Percentiles rank a stretch among this genome's conserved stretches.
These are phyloP conservation scores for Babesia caballi DNA, from an alignment of 169 alveolate genomes.

Conservation along the genomic window DNA sequence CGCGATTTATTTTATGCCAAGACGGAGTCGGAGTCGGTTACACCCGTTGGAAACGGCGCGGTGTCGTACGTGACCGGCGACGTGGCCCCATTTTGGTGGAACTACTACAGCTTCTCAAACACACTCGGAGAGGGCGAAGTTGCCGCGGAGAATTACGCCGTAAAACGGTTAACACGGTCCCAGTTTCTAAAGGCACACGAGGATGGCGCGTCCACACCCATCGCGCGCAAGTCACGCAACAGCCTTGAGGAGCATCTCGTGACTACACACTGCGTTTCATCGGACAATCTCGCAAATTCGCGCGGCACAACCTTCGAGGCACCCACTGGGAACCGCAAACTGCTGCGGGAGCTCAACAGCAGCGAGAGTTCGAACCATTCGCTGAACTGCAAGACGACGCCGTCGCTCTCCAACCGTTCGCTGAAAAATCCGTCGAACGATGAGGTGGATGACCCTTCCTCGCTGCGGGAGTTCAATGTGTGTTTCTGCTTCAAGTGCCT, in stretches of 20 bases:
- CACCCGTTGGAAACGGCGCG: not conserved
- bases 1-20: not conserved
- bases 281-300: conserved; percentile 19
- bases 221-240: conserved; percentile 25
- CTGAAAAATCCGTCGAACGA: conserved; percentile 8
- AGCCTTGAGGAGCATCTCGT: conserved; percentile 18
- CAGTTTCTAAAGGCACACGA: conserved; percentile 21
- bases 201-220: conserved; percentile 64
- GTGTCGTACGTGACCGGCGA: conserved; percentile 4
- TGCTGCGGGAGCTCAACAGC: not conserved
- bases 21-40: not conserved
- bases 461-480: not conserved
- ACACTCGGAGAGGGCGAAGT: conserved; percentile 61
- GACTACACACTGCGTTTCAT: conserved; percentile 31
- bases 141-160: conserved; percentile 2
- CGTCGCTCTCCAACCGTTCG: conserved; percentile 10
- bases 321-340: conserved; percentile 5
- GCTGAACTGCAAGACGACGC: conserved; percentile 24
- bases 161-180: conserved; percentile 53
- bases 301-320: conserved; percentile 19
- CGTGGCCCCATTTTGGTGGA: conserved; percentile 67
- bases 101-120: conserved; percentile 40
- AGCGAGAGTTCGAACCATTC: conserved; percentile 3
- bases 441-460: not conserved
- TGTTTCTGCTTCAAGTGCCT: conserved; percentile 25